phyloP scores from a whole-genome alignment of 2,329 filamentous ascomycete genomes.

The Fusarium camptoceras region DNA sequence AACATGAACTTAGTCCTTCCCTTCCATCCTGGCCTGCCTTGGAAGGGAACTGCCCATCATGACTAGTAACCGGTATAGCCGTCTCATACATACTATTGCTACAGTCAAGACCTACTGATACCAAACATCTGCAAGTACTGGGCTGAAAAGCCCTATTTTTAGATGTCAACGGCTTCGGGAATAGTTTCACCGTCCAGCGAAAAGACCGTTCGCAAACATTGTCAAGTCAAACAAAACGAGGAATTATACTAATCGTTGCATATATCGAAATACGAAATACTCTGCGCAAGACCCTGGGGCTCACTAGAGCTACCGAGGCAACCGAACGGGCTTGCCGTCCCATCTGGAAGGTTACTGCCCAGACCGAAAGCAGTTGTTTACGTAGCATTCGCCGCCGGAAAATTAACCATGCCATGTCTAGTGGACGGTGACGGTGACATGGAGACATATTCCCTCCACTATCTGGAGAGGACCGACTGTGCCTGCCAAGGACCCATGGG shows the following conservation, averaged over 20 bases:
- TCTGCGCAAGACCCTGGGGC: background rate
- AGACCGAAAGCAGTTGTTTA: slow-evolving; percentile 19
- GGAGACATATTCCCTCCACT: slow-evolving; percentile 34
- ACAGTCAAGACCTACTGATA: background rate
- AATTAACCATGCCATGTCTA: slow-evolving; percentile 16
- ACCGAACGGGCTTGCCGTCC: slow-evolving; percentile 2
- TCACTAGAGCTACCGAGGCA: slow-evolving; percentile 9
- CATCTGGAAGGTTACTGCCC: slow-evolving; percentile 4
- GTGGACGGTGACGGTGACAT: slow-evolving; percentile 7
- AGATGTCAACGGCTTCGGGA: slow-evolving; percentile 9
- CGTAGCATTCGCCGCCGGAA: slow-evolving; percentile 24
- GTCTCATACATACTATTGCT: slow-evolving; percentile 37
- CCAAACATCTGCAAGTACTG: slow-evolving; percentile 21
- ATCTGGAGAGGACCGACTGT: slow-evolving; percentile 25
- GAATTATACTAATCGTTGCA: background rate
- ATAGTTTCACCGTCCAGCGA: slow-evolving; percentile 29
- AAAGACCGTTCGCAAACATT: background rate
- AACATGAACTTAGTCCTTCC: slow-evolving; percentile 1
- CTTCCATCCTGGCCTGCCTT: background rate
- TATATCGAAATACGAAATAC: background rate
- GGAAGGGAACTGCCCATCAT: background rate
- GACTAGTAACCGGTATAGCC: background rate
- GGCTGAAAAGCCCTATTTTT: slow-evolving; percentile 17
- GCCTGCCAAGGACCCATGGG: slow-evolving; percentile 24
- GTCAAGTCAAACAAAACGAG: background rate